phyloP scores from a whole-genome alignment of 2,329 filamentous ascomycete genomes.

The Rachicladosporium sp. region DNA sequence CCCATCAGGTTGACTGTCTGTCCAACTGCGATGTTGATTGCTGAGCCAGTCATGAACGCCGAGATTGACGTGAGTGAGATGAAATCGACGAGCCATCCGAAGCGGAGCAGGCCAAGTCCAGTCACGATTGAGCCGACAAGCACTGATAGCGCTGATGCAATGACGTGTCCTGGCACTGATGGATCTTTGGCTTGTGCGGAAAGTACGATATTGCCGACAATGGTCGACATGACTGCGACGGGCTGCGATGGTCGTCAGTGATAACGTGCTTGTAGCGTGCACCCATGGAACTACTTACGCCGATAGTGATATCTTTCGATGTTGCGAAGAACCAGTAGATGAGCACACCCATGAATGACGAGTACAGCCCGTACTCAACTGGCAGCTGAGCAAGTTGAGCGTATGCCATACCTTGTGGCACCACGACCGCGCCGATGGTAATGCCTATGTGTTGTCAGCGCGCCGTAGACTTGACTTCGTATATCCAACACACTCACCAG shows the following conservation, averaged over 20 bases:
- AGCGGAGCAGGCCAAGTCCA: slow-evolving; percentile 63
- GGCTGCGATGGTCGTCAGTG: slow-evolving; percentile 40
- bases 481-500: slow-evolving; percentile 44
- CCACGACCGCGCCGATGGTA: slow-evolving; percentile 66
- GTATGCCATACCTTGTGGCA: slow-evolving; percentile 97
- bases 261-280: background rate
- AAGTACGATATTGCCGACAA: slow-evolving; percentile 70
- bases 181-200: slow-evolving; percentile 48
- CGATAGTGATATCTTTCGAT: slow-evolving; percentile 95
- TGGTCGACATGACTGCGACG: slow-evolving; percentile 86
- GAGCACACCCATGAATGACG: slow-evolving; percentile 92
- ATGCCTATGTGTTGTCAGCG: slow-evolving; percentile 39
- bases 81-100: slow-evolving; percentile 84
- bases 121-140: slow-evolving; percentile 67
- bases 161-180: slow-evolving; percentile 47
- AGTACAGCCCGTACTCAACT: slow-evolving; percentile 77
- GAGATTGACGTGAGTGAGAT: slow-evolving; percentile 83
- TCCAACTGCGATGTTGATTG: slow-evolving; percentile 76
- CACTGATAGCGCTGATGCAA: slow-evolving; percentile 68
- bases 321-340: slow-evolving; percentile 97
- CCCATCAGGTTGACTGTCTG: slow-evolving; percentile 77
- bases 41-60: slow-evolving; percentile 93
- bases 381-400: slow-evolving; percentile 67
- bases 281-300: slow-evolving; percentile 42
- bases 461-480: background rate